These are phyloP conservation scores for Dioscorea cayenensis DNA, from an alignment of 116 monocot genomes.

Conservation along the genomic window DNA sequence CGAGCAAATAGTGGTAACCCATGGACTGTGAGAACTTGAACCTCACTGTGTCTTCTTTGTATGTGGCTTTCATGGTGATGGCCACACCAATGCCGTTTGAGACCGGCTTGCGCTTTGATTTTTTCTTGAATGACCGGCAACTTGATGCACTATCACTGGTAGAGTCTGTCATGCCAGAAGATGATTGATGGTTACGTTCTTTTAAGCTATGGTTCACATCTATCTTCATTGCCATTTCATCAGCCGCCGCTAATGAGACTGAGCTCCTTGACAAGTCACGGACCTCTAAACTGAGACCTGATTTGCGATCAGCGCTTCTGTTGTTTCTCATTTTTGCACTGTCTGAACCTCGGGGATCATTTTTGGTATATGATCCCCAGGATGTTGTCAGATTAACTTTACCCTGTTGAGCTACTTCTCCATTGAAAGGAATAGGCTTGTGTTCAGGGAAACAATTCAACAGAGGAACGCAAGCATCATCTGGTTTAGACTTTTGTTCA, in stretches of 20 bases:
- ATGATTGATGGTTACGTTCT: constrained; percentile 37
- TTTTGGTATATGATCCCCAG: constrained; percentile 9
- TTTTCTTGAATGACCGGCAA: constrained; percentile 30
- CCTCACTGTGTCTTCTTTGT: constrained; percentile 66
- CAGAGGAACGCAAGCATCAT: background rate
- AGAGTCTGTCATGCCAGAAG: constrained; percentile 69
- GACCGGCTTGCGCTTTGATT: constrained; percentile 7
- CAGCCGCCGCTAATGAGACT: constrained; percentile 3
- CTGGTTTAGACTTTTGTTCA: constrained; percentile 1
- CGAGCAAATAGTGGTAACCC: constrained; percentile 43
- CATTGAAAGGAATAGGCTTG: constrained; percentile 3
- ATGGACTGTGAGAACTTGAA: constrained; percentile 57
- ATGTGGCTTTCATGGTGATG: constrained; percentile 71
- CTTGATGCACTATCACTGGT: constrained; percentile 69
- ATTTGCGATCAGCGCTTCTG: background rate
- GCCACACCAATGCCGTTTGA: background rate
- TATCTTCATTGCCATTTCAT: constrained; percentile 13
- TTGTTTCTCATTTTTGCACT: constrained; percentile 1
- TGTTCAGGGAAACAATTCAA: background rate
- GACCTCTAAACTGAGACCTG: constrained; percentile 1
- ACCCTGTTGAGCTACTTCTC: background rate
- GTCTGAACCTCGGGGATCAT: background rate
- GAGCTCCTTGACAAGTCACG: constrained; percentile 9
- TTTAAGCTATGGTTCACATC: constrained; percentile 5
- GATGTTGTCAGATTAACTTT: background rate